These are phyloP conservation scores for Trichosporon coremiiforme DNA, from an alignment of 1,284 basidiomycete genomes.

Conservation along the genomic window DNA sequence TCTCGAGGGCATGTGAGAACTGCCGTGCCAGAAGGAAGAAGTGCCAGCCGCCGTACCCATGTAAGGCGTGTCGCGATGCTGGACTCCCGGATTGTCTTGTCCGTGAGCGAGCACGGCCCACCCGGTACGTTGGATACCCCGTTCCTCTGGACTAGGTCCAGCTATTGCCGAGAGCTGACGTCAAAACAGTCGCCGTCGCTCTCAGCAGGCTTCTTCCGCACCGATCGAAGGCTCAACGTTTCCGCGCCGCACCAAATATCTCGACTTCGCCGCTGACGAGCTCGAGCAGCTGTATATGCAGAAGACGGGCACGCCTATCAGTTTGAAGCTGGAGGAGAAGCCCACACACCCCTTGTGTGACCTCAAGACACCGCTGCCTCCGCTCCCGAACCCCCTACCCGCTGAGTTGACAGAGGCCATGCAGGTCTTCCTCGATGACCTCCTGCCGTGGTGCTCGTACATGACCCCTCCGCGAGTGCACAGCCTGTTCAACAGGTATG, in stretches of 20 bases:
- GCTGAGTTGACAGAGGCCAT: constrained; percentile 24
- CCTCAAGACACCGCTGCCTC: constrained; percentile 27
- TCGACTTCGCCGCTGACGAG: constrained; percentile 23
- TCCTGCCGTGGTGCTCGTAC: constrained; percentile 33
- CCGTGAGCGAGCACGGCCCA: constrained; percentile 24
- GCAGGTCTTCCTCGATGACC: constrained; percentile 25
- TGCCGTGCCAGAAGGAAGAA: constrained; percentile 28
- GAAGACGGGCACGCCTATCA: constrained; percentile 23
- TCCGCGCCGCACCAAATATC: constrained; percentile 27
- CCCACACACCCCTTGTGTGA: constrained; percentile 26
- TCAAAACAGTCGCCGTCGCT: constrained; percentile 25
- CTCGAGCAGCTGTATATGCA: constrained; percentile 26
- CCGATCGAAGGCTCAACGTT: constrained; percentile 31
- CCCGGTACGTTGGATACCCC: constrained; percentile 16
- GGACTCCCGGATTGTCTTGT: constrained; percentile 27
- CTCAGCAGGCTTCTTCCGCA: constrained; percentile 25
- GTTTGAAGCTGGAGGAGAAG: constrained; percentile 24
- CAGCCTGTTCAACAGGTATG: constrained; percentile 28
- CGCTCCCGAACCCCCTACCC: constrained; percentile 25
- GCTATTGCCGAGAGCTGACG: neutral
- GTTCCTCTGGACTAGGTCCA: neutral
- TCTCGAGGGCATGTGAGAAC: constrained; percentile 29
- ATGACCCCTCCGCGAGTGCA: constrained; percentile 27
- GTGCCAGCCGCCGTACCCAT: constrained; percentile 30
- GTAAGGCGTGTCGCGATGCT: constrained; percentile 28